Conservation (phyloP, 805 yeast genomes). For the Candida chilensis region DNA sequence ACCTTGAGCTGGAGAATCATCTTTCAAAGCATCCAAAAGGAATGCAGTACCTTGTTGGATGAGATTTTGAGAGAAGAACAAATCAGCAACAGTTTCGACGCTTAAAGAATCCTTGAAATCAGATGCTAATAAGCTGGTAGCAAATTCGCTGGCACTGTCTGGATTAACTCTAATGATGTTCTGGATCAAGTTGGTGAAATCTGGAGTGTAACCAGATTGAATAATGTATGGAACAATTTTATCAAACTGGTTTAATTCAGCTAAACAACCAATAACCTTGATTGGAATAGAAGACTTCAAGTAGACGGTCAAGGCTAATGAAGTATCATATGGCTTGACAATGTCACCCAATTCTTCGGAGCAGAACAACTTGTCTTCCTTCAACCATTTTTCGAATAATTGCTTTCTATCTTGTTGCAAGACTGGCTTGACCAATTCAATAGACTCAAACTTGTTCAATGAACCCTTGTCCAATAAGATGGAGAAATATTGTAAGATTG, state of each 20-base stretch:
- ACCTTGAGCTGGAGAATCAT: constrained; percentile 90
- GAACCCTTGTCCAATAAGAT: constrained; percentile 89
- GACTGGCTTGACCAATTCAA: constrained; percentile 92
- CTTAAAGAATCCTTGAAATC: constrained; percentile 54
- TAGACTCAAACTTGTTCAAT: constrained; percentile 84
- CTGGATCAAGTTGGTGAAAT: constrained; percentile 82
- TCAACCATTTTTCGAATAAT: constrained; percentile 91
- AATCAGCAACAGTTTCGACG: constrained; percentile 82
- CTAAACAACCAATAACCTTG: constrained; percentile 86
- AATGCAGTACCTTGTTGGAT: constrained; percentile 98
- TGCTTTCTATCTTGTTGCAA: constrained; percentile 92
- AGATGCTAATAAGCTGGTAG: constrained; percentile 64
- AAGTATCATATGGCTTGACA: constrained; percentile 78
- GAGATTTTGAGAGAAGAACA: constrained; percentile 88
- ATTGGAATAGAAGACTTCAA: constrained; percentile 73
- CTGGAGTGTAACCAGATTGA: constrained; percentile 83
- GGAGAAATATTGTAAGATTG: constrained; percentile 86
- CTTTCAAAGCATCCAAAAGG: constrained; percentile 88
- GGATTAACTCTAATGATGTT: constrained; percentile 88
- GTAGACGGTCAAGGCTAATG: constrained; percentile 86
- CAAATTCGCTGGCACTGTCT: constrained; percentile 97
- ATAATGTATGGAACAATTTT: constrained; percentile 91
- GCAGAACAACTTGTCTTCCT: constrained; percentile 86
- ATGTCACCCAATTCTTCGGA: constrained; percentile 98
- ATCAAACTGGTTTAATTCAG: constrained; percentile 94